phyloP scores from a whole-genome alignment of 2,329 filamentous ascomycete genomes.

The Diatrype stigma region DNA sequence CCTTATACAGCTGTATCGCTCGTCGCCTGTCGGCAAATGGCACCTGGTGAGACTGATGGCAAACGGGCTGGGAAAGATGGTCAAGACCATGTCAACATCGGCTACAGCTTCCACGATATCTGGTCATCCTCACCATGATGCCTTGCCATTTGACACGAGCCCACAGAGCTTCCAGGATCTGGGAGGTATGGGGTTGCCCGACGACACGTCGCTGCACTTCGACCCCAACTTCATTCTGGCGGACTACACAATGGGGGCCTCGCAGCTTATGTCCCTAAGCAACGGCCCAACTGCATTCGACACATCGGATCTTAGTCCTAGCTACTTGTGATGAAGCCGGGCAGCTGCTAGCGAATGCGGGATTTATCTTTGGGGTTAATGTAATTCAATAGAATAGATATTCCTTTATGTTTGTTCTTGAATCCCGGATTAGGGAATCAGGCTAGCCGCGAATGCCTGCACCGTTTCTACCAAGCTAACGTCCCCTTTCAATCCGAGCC shows the following conservation, averaged over 20 bases:
- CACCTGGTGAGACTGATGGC: constrained; percentile 44
- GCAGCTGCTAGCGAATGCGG: too few relatives aligned
- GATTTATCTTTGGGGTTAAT: too few relatives aligned
- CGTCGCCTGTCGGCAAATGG: constrained; percentile 37
- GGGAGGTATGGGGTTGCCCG: constrained; percentile 2
- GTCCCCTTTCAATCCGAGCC: constrained; percentile 48
- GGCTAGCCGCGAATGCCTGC: constrained; percentile 10
- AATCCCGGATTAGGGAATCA: background rate
- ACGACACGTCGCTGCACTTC: constrained; percentile 1
- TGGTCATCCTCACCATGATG: constrained; percentile 2
- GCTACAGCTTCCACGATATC: background rate
- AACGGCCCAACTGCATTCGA: constrained; percentile 9
- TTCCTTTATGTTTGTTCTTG: too few relatives aligned
- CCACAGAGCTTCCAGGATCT: constrained; percentile 3
- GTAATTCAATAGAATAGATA: too few relatives aligned
- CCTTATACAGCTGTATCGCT: constrained; percentile 36
- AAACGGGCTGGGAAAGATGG: constrained; percentile 39
- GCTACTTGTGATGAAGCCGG: constrained; percentile 9
- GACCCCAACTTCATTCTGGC: constrained; percentile 9
- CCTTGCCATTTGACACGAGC: background rate
- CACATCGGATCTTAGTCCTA: constrained; percentile 10
- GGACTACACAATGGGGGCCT: constrained; percentile 10
- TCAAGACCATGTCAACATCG: constrained; percentile 5
- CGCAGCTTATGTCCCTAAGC: constrained; percentile 10
- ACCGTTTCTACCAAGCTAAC: constrained; percentile 31